Conservation (phyloP, 169 alveolate genomes). For the Plasmodium vinckei region DNA sequence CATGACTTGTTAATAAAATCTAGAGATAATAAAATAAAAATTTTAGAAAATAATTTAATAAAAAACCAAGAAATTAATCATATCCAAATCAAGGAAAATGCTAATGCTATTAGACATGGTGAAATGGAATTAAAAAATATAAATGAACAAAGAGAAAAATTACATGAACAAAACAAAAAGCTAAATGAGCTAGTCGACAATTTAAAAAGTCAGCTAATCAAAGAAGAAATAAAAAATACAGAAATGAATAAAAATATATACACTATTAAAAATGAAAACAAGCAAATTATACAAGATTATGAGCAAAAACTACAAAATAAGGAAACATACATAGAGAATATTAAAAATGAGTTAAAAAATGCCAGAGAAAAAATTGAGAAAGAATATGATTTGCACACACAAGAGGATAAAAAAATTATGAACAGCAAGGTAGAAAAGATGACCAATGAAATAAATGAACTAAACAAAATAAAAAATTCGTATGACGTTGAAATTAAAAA, state of each 20-base stretch:
- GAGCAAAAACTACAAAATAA: conserved; percentile 18
- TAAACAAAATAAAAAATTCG: neutral
- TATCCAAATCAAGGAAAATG: conserved; percentile 2
- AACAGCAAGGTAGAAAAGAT: conserved; percentile 1
- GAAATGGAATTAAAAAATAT: neutral
- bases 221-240: conserved; percentile 19
- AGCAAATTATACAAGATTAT: neutral
- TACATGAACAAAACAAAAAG: neutral
- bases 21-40: conserved; percentile 31
- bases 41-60: conserved; percentile 25
- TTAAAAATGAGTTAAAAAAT: conserved; percentile 3
- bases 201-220: conserved; percentile 14
- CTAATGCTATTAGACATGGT: conserved; percentile 1
- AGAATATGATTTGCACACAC: neutral
- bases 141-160: conserved; percentile 21
- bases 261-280: conserved; percentile 24
- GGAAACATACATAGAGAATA: conserved; percentile 9
- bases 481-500: neutral
- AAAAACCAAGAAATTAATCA: conserved; percentile 35
- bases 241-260: conserved; percentile 9
- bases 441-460: neutral
- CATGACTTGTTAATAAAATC: conserved; percentile 17
- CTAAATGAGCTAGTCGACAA: neutral
- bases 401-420: too few species aligned
- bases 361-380: conserved; percentile 7